A percentile compares a stretch with the other conserved stretches of the same genome.
Evolutionary conservation across 2,329 filamentous ascomycete genomes (phyloP).

Genomic region (Pseudogymnoascus sp.): DNA sequence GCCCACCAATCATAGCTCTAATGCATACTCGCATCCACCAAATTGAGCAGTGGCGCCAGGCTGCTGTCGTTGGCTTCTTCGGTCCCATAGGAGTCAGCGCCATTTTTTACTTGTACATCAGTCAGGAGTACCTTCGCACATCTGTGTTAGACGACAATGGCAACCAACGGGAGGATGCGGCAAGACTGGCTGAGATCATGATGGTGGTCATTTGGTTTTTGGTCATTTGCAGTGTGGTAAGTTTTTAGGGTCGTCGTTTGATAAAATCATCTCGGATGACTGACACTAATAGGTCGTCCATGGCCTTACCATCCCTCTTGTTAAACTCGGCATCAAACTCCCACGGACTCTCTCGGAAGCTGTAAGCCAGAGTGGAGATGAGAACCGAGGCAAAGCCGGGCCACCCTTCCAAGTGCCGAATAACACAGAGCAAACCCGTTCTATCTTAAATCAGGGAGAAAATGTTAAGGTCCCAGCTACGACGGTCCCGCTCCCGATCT

Average conservation of each 20-base stretch:
- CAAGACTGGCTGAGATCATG: slow-evolving; percentile 56
- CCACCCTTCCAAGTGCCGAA: too few relatives aligned
- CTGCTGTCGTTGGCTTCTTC: slow-evolving; percentile 85
- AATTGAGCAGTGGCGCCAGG: slow-evolving; percentile 66
- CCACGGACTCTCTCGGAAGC: slow-evolving; percentile 54
- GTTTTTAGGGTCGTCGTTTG: slow-evolving; percentile 30
- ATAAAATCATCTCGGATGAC: neutral
- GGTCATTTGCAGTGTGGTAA: slow-evolving; percentile 71
- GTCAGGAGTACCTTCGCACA: slow-evolving; percentile 68
- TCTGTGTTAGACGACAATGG: slow-evolving; percentile 53
- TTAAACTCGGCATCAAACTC: slow-evolving; percentile 53
- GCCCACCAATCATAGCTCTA: slow-evolving; percentile 67
- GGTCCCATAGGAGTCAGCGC: slow-evolving; percentile 89
- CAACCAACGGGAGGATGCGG: slow-evolving; percentile 56
- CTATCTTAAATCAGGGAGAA: too few relatives aligned
- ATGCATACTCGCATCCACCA: slow-evolving; percentile 71
- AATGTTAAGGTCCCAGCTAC: too few relatives aligned
- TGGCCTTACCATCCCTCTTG: slow-evolving; percentile 71
- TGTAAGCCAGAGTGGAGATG: slow-evolving; percentile 35
- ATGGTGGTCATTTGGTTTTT: slow-evolving; percentile 79
- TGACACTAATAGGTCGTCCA: slow-evolving; percentile 55
- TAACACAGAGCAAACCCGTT: too few relatives aligned
- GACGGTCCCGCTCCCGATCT: too few relatives aligned
- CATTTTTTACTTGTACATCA: slow-evolving; percentile 82
- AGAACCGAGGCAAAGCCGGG: too few relatives aligned